Evolutionary conservation across 2,329 filamentous ascomycete genomes (phyloP).

Genomic region (Pseudocercospora cruenta): DNA sequence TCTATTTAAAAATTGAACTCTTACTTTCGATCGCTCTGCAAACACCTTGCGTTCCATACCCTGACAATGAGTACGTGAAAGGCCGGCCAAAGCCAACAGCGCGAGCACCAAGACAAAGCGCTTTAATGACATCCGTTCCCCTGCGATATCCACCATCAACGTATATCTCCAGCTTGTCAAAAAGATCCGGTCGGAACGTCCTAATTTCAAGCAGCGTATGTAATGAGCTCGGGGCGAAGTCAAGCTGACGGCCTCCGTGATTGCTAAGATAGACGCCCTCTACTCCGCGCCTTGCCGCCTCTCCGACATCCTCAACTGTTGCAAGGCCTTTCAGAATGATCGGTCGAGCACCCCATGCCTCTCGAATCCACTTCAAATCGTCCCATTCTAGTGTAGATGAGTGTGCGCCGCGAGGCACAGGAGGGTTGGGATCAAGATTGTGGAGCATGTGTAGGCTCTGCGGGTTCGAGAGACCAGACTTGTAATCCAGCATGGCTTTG

Average conservation of each 20-base stretch:
- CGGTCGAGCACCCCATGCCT: conserved; percentile 3
- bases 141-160: conserved; percentile 88
- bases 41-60: conserved; percentile 4
- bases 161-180: conserved; percentile 74
- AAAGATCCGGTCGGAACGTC: conserved; percentile 57
- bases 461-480: conserved; percentile 35
- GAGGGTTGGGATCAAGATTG: too few species aligned
- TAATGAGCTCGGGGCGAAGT: conserved; percentile 83
- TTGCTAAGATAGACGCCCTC: conserved; percentile 92
- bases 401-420: too few species aligned
- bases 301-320: conserved; percentile 79
- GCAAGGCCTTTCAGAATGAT: conserved; percentile 40
- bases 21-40: conserved; percentile 1
- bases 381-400: conserved; percentile 43
- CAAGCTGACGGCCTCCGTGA: conserved; percentile 91
- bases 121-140: conserved; percentile 92
- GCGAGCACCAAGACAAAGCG: conserved; percentile 80
- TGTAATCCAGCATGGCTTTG: conserved; percentile 44
- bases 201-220: conserved; percentile 93
- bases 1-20: too few species aligned
- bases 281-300: conserved; percentile 70
- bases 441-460: too few species aligned
- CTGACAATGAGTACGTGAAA: conserved; percentile 7
- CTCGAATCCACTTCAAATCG: conserved; percentile 15
- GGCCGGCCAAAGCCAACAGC: conserved; percentile 8